Conservation (phyloP, 2,329 filamentous ascomycete genomes). For the Scorias spongiosa region DNA sequence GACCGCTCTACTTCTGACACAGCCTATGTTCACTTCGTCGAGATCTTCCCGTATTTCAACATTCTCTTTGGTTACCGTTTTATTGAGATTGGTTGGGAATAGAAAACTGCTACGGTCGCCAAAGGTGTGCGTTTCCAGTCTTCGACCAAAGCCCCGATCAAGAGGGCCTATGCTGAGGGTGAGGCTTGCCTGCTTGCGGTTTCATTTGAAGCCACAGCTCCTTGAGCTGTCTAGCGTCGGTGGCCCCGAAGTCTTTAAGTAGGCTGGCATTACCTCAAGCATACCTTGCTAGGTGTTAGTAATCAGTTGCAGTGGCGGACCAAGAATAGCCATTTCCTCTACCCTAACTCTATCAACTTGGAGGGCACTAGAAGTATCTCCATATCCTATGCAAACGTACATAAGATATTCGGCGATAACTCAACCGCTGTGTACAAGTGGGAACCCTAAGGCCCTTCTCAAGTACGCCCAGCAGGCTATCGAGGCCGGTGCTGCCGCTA, state of each 20-base stretch:
- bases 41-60: constrained; percentile 9
- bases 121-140: constrained; percentile 10
- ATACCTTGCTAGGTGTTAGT: not conserved
- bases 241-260: constrained; percentile 23
- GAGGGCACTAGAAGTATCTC: constrained; percentile 24
- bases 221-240: constrained; percentile 36
- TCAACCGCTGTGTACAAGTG: constrained; percentile 12
- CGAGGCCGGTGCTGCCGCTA: constrained; percentile 6
- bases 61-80: constrained; percentile 14
- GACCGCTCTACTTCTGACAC: constrained; percentile 15
- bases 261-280: not conserved
- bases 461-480: constrained; percentile 14
- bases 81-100: constrained; percentile 8
- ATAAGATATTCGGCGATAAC: constrained; percentile 21
- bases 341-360: constrained; percentile 7
- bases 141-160: constrained; percentile 4
- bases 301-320: not conserved
- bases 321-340: constrained; percentile 6
- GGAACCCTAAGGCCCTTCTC: constrained; percentile 13
- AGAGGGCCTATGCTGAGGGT: not conserved
- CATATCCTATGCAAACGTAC: constrained; percentile 22
- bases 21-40: constrained; percentile 10
- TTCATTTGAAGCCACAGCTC: constrained; percentile 16
- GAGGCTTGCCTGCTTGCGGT: constrained; percentile 18
- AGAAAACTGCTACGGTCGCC: constrained; percentile 4